A percentile compares a stretch with the other conserved stretches of the same genome.
Evolutionary conservation across 2,329 filamentous ascomycete genomes (phyloP).

Genomic region (Apiospora marii): DNA sequence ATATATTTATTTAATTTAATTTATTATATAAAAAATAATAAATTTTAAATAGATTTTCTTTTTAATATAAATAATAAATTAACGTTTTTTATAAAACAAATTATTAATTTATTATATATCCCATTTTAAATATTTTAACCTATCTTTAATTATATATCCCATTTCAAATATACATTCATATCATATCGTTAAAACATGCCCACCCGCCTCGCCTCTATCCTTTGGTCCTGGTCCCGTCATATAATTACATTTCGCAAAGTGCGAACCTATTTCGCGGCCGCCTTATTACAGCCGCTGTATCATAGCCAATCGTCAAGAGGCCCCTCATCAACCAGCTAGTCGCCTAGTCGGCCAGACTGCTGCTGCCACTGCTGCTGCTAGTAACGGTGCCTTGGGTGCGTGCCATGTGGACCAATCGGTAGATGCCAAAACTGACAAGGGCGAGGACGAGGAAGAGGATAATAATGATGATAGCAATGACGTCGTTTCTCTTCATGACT

Average conservation of each 20-base stretch:
- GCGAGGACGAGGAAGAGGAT: slow-evolving; percentile 70
- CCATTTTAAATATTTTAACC: not conserved
- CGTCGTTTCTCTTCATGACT: slow-evolving; percentile 70
- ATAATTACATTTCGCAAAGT: not conserved
- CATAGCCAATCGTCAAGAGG: not conserved
- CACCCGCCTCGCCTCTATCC: not conserved
- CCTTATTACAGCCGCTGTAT: not conserved
- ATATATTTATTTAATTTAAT: slow-evolving; percentile 24
- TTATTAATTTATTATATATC: not conserved
- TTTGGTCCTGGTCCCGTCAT: not conserved
- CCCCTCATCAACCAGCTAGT: not conserved
- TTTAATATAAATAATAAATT: no score
- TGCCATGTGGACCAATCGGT: slow-evolving; percentile 63
- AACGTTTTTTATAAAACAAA: no score
- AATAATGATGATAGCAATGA: slow-evolving; percentile 74
- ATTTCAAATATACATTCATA: not conserved
- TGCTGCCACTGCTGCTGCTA: slow-evolving; percentile 34
- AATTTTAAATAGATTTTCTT: not conserved
- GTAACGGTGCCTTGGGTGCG: slow-evolving; percentile 43
- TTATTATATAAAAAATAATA: slow-evolving; percentile 25
- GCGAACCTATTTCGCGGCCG: not conserved
- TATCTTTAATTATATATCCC: not conserved
- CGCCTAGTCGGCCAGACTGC: slow-evolving; percentile 19
- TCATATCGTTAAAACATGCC: not conserved
- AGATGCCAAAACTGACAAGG: slow-evolving; percentile 69